Percentiles rank a stretch among this genome's conserved stretches.
phyloP scores from a whole-genome alignment of 306 rosid genomes.

The Pyrus bretschneideri region DNA sequence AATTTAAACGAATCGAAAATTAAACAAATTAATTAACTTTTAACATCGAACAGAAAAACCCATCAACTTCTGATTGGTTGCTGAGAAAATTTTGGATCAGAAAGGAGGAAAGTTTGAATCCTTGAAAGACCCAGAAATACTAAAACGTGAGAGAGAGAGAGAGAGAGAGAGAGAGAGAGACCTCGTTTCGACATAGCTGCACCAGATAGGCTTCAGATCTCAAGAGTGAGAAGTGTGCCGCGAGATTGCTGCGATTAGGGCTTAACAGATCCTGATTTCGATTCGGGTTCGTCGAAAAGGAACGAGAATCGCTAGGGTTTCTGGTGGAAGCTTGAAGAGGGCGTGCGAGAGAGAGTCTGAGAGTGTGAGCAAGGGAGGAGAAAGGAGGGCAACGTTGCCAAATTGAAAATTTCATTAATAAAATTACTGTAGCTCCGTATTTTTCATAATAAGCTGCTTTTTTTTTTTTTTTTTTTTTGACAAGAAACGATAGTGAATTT shows the following conservation, averaged over 20 bases:
- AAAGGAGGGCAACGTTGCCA: too few relatives aligned
- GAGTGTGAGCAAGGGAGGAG: too few relatives aligned
- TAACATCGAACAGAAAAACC: not conserved
- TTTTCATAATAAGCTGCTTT: too few relatives aligned
- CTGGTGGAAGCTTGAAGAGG: not conserved
- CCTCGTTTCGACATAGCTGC: constrained; percentile 1
- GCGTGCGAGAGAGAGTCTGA: too few relatives aligned
- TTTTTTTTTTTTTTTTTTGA: too few relatives aligned
- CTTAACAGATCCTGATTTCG: constrained; percentile 1
- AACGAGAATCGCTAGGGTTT: constrained; percentile 17
- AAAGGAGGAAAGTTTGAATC: not conserved
- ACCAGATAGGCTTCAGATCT: not conserved
- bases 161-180: not conserved
- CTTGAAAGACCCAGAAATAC: not conserved
- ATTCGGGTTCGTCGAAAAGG: not conserved
- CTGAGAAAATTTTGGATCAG: not conserved
- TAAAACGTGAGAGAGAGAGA: not conserved
- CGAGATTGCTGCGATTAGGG: not conserved
- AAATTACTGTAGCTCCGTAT: too few relatives aligned
- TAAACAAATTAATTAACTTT: not conserved
- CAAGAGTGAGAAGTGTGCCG: not conserved
- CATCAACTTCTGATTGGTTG: not conserved
- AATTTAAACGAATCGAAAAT: not conserved
- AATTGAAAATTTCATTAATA: too few relatives aligned
- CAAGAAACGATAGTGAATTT: too few relatives aligned